Base-by-base conservation (phyloP, 441 rosid species). In the Macaranga tanarius region DNA sequence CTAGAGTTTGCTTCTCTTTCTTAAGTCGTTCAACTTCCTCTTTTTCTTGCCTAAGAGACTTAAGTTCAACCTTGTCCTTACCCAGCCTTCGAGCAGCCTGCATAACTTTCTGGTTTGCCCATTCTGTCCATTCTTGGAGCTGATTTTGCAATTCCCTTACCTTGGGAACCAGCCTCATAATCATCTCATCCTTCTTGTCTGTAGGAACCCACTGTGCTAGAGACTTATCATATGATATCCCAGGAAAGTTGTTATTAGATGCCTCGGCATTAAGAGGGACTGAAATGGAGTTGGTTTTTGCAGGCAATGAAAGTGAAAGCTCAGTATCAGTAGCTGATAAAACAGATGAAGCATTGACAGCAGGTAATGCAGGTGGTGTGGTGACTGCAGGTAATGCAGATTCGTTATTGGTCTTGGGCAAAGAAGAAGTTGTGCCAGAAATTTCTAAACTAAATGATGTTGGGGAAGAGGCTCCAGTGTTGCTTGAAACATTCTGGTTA, bases 41-140 rank as follows among this genome's bases (percentile, higher is more conserved):
- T 81, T 85, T 91, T 80, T 91, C 98, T 80, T 87, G 93, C 86
- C 92, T 89, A 67, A 95, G 86, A 16, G 87, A 83, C 83, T 89
- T 92, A 71, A 92, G 95, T 73, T 92, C 98, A 44, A 86, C 86
- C 75, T 87, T 89, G 80, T 95, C 98, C 80, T 87, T 90, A 56
- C 88, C 71, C 74, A 95, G 86, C 87, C 98, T 86, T 71, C 86
- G 84, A 73, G 98, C 90, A 67, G 97, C 99, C 82, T 95, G 97
- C 92, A 90, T 95, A 60, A 95, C 98, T 86, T 95, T 95, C 84
- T 92, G 91, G 80, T 92, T 91, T 47, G 96, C 93, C 99, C 99
- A 95, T 28, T 95, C 95, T 10, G 93, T 91, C 98, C 99, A 95
- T 75, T 85, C 90, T 77, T 92, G 96, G 51, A 90, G 82, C 76